A percentile compares a stretch with the other conserved stretches of the same genome.
These are phyloP conservation scores for Microbotryum lychnidis-dioicae DNA, from an alignment of 1,284 basidiomycete species.

Conservation along the genomic window DNA sequence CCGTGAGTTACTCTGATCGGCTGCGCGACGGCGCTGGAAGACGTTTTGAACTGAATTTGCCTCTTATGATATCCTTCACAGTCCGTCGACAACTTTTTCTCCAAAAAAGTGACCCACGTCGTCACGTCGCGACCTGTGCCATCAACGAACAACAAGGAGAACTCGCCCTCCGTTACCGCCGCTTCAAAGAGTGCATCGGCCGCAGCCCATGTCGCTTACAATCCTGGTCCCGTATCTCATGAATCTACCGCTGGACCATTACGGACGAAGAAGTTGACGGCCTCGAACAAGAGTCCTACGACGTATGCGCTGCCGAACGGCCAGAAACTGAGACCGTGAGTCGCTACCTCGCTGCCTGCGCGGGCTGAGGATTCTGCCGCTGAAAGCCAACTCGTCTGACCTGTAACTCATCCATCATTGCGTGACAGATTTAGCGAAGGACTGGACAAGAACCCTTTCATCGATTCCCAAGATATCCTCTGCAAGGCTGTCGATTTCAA, in stretches of 20 bases:
- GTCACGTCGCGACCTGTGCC: conserved; percentile 55
- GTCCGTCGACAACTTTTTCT: conserved; percentile 79
- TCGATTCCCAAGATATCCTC: conserved; percentile 52
- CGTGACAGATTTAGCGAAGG: conserved; percentile 34
- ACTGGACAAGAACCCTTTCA: conserved; percentile 37
- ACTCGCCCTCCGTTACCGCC: conserved; percentile 17
- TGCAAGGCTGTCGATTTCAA: conserved; percentile 66
- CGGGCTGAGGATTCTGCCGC: not conserved
- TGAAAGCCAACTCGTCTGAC: not conserved
- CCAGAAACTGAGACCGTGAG: conserved; percentile 23
- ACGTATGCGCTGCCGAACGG: conserved; percentile 23
- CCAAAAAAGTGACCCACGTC: conserved; percentile 73
- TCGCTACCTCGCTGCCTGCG: not conserved
- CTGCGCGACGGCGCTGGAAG: not conserved
- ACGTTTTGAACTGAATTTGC: conserved; percentile 8
- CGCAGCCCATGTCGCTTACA: not conserved
- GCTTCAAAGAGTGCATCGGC: not conserved
- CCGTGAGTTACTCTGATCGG: conserved; percentile 51
- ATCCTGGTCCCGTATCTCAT: not conserved
- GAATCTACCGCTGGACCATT: not conserved
- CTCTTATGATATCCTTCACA: conserved; percentile 37
- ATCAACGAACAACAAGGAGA: conserved; percentile 35
- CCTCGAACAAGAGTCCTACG: conserved; percentile 11
- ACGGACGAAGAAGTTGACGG: not conserved
- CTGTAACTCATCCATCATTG: not conserved